Percentiles rank a stretch among this genome's conserved stretches.
Conservation (phyloP, 2,329 filamentous ascomycete species). For the Aaosphaeria arxii region DNA sequence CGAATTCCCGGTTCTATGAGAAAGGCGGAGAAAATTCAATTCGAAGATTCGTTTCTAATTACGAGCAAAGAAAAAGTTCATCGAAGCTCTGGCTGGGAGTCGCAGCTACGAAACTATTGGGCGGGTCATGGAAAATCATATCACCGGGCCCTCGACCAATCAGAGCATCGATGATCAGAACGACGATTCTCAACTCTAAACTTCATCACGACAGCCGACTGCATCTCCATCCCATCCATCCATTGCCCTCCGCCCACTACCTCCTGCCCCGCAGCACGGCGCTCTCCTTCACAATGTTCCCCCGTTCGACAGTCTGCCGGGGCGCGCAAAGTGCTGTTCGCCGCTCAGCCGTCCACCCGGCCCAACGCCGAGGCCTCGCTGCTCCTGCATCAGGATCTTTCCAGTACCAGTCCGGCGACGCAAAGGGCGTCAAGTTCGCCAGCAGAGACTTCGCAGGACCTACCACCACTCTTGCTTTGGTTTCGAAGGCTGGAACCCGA, state of each 20-base stretch:
- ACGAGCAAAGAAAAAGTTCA: too few species aligned
- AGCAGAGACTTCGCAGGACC: constrained; percentile 85
- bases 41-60: too few species aligned
- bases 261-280: constrained; percentile 36
- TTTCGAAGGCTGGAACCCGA: constrained; percentile 91
- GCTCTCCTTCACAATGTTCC: constrained; percentile 57
- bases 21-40: too few species aligned
- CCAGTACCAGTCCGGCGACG: constrained; percentile 83
- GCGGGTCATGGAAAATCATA: too few species aligned
- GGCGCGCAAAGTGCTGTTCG: constrained; percentile 62
- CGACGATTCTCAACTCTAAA: background rate
- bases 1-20: too few species aligned
- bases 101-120: too few species aligned
- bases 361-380: constrained; percentile 61
- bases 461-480: constrained; percentile 85
- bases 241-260: constrained; percentile 42
- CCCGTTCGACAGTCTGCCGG: constrained; percentile 63
- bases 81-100: too few species aligned
- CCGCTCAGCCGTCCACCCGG: constrained; percentile 54
- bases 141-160: background rate
- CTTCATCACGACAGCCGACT: background rate
- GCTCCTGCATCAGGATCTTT: constrained; percentile 71
- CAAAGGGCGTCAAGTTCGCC: constrained; percentile 86
- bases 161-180: background rate
- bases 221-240: constrained; percentile 11